Base-by-base conservation (phyloP, 768 basidiomycete species). In the Suillus luteus region DNA sequence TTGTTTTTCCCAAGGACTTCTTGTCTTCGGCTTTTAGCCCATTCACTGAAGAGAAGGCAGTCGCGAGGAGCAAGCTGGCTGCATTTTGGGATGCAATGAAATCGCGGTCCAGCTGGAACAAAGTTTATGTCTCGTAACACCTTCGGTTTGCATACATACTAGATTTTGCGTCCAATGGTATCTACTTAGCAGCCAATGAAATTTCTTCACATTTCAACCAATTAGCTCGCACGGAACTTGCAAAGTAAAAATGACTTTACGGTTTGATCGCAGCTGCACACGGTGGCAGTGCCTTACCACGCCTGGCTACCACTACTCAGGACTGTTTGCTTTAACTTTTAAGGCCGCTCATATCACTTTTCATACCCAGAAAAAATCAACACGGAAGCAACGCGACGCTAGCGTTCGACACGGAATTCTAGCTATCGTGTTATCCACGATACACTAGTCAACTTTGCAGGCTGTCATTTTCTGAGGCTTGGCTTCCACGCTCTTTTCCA, bases 61-160 rank as follows among this genome's bases (percentile, higher is more conserved):
- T 70, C 22, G 66, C 79, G 15, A 79, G 80, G 62, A 81, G 75
- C 63, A 92, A 88, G 74, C 62, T 94, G n/a, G 82, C 77, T 1
- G 81, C 78, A 38, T 92, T 92, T 73, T 95, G 93, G 91, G 86
- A 89, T 65, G 80, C 79, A 3, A 79, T 91, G 72, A 81, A 82
- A 68, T 80, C 82, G 69, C 75, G 92, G 65, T 73, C 78, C n/a
- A 92, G 91, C 76, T 93, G 90, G 86, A 83, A 86, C 76, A 83
- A 82, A 67, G 83, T 91, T 62, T 90, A 86, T 71, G 61, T 24
- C 48, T 64, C 24, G 11, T 27, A 27, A 35, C 14, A 31, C 38
- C 17, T 27, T 15, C 35, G 12, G 22, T 55, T 37, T 38, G 38
- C 24, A 38, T 38, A 17, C 14, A 24, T 22, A 12, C 19, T n/a